A percentile compares a stretch with the other conserved stretches of the same genome.
These are phyloP conservation scores for Kwoniella heveanensis DNA, from an alignment of 768 basidiomycete genomes.

Conservation along the genomic window DNA sequence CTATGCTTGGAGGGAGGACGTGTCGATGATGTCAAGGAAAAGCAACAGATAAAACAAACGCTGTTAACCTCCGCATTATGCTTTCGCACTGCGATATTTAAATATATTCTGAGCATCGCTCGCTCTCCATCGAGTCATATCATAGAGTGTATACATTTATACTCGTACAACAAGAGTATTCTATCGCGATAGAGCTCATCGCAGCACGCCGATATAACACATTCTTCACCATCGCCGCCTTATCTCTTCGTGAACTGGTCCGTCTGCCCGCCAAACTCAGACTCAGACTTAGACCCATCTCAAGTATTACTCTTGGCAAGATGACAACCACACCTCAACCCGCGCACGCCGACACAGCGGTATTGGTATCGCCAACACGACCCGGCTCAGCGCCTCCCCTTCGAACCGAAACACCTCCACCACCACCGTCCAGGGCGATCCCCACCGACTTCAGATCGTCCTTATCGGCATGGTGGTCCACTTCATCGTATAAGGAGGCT, in stretches of 20 bases:
- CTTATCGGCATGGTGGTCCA: constrained; percentile 50
- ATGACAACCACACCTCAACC: constrained; percentile 24
- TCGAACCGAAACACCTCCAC: constrained; percentile 22
- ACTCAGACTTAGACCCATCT: not conserved
- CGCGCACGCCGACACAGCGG: not conserved
- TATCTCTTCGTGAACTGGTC: constrained; percentile 3
- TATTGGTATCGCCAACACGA: constrained; percentile 4
- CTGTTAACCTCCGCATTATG: no score
- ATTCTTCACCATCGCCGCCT: not conserved
- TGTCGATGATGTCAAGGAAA: not conserved
- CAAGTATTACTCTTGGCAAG: not conserved
- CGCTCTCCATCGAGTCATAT: no score
- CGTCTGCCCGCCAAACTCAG: not conserved
- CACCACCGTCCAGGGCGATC: constrained; percentile 37
- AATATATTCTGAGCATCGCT: no score
- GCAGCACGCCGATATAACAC: not conserved
- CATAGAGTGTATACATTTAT: no score
- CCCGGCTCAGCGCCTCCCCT: constrained; percentile 30
- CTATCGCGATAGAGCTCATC: no score
- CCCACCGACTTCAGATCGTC: constrained; percentile 47
- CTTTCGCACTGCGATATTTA: no score
- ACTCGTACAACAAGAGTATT: no score
- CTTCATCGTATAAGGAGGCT: constrained; percentile 46
- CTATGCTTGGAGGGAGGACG: not conserved
- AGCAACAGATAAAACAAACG: no score